phyloP scores from a whole-genome alignment of 371 early-diverging fungal species.

The Mucor racemosus region DNA sequence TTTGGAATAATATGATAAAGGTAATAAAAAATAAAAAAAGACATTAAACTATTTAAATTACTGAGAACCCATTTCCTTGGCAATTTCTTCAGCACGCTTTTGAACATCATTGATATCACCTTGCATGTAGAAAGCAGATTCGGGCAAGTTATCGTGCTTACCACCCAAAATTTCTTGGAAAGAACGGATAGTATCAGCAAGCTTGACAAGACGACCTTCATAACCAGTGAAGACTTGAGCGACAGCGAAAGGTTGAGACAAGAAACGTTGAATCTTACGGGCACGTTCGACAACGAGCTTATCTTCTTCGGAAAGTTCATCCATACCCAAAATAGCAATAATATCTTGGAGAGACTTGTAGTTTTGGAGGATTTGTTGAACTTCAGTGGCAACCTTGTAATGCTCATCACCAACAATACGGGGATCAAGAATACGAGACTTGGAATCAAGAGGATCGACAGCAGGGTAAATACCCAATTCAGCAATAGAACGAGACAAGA shows the following conservation, averaged over 20 bases:
- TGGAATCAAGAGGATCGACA: conserved; percentile 98
- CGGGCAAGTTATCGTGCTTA: conserved; percentile 92
- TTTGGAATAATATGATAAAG: conserved; percentile 3
- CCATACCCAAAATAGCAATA: conserved; percentile 97
- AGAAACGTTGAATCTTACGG: conserved; percentile 96
- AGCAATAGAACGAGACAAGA: conserved; percentile 96
- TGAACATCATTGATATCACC: conserved; percentile 96
- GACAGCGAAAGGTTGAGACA: conserved; percentile 97
- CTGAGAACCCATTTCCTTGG: conserved; percentile 61
- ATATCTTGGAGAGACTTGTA: conserved; percentile 99
- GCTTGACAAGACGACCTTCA: conserved; percentile 93
- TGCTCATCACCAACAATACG: conserved; percentile 96
- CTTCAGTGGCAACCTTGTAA: conserved; percentile 93
- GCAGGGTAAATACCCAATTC: conserved; percentile 99
- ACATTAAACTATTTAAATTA: conserved; percentile 23
- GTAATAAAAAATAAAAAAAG: background rate
- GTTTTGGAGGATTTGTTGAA: conserved; percentile 95
- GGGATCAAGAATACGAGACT: conserved; percentile 97
- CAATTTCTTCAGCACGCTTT: conserved; percentile 92
- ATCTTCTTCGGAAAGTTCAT: conserved; percentile 98
- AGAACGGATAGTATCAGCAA: conserved; percentile 95
- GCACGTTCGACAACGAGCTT: conserved; percentile 97
- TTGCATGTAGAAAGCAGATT: conserved; percentile 98
- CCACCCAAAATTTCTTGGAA: conserved; percentile 97
- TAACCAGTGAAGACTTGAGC: conserved; percentile 98